phyloP scores from a whole-genome alignment of 129 eudicot genomes.

The Flaveria trinervia region DNA sequence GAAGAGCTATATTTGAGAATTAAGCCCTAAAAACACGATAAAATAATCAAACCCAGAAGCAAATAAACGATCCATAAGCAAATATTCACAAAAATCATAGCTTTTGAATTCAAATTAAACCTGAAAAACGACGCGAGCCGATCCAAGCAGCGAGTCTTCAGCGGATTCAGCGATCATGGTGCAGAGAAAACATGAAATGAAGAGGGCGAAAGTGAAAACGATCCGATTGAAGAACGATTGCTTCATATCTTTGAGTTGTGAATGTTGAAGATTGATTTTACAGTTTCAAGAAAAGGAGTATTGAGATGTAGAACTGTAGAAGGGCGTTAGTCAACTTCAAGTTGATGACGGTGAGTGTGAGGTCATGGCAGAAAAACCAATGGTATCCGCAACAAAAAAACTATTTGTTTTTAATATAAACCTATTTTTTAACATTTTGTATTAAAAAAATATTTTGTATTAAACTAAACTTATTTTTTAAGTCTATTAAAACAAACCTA shows the following conservation, averaged over 20 bases:
- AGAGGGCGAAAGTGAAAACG: slow-evolving; percentile 16
- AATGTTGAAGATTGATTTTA: slow-evolving; percentile 21
- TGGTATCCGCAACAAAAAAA: too few relatives aligned
- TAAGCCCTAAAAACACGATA: slow-evolving; percentile 19
- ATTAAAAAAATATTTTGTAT: too few relatives aligned
- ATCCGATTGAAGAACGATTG: slow-evolving; percentile 29
- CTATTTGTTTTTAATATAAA: too few relatives aligned
- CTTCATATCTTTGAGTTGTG: slow-evolving; percentile 44
- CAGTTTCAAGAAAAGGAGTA: slow-evolving; percentile 9
- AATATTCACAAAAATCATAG: neutral
- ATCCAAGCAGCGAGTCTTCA: slow-evolving; percentile 68
- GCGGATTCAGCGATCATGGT: slow-evolving; percentile 42
- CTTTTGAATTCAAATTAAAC: slow-evolving; percentile 29
- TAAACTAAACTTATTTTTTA: too few relatives aligned
- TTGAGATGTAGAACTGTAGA: neutral
- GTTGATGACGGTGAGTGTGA: neutral
- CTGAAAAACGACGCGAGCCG: slow-evolving; percentile 96
- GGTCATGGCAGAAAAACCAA: too few relatives aligned
- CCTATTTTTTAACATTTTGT: too few relatives aligned
- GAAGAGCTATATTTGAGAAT: slow-evolving; percentile 22
- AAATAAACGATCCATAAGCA: slow-evolving; percentile 4
- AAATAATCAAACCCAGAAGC: slow-evolving; percentile 2
- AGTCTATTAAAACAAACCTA: too few relatives aligned
- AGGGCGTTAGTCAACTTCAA: slow-evolving; percentile 16
- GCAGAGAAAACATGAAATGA: slow-evolving; percentile 23